Evolutionary conservation across 2,329 filamentous ascomycete species (phyloP).

Genomic region (Sphaerostilbella broomeana): DNA sequence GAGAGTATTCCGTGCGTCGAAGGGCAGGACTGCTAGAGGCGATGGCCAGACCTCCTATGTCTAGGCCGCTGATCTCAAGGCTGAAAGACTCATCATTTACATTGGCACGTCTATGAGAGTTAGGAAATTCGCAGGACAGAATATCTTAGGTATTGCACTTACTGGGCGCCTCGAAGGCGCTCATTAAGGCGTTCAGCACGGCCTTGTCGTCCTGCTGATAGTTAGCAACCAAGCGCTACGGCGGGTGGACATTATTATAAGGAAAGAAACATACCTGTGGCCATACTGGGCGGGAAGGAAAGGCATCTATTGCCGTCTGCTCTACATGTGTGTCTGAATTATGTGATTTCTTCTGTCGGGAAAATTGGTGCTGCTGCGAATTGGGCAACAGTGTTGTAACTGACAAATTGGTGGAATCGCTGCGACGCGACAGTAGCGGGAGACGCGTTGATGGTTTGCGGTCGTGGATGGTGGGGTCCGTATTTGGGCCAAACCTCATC

Average conservation of each 20-base stretch:
- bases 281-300: slow-evolving; percentile 23
- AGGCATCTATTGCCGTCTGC: not conserved
- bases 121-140: slow-evolving; percentile 1
- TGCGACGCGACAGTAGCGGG: slow-evolving; percentile 9
- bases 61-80: slow-evolving; percentile 41
- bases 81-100: slow-evolving; percentile 54
- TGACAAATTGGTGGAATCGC: slow-evolving; percentile 1
- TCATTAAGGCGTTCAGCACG: slow-evolving; percentile 58
- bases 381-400: not conserved
- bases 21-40: slow-evolving; percentile 23
- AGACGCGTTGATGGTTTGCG: slow-evolving; percentile 13
- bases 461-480: not conserved
- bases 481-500: too few species aligned
- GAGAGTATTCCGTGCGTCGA: slow-evolving; percentile 22
- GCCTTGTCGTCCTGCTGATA: slow-evolving; percentile 33
- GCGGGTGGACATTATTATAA: too few species aligned
- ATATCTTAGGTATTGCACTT: slow-evolving; percentile 21
- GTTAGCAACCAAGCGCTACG: not conserved
- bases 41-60: slow-evolving; percentile 16
- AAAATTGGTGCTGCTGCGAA: not conserved
- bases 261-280: slow-evolving; percentile 25
- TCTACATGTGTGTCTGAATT: slow-evolving; percentile 11
- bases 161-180: slow-evolving; percentile 60
- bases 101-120: slow-evolving; percentile 41
- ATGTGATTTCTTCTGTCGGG: not conserved